These are phyloP conservation scores for Lanmaoa rubissima DNA, from an alignment of 768 basidiomycete genomes.

Conservation along the genomic window DNA sequence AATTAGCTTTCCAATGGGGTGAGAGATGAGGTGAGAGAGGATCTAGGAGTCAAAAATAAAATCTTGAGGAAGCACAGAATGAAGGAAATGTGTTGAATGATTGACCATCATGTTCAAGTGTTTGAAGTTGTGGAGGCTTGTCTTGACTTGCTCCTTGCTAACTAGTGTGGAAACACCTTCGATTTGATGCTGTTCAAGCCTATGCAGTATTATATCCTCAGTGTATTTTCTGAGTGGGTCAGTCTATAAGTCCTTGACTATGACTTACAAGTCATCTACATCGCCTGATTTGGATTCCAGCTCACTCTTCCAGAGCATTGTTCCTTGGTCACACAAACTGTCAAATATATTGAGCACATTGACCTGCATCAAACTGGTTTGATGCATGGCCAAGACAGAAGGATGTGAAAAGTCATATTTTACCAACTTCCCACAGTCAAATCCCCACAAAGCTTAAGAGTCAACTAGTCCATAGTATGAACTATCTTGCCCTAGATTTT, in stretches of 20 bases:
- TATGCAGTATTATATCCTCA: neutral
- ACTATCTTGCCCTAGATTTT: too few relatives aligned
- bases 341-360: neutral
- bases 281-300: neutral
- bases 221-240: neutral
- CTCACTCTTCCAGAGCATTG: neutral
- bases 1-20: neutral
- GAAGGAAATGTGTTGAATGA: neutral
- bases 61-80: neutral
- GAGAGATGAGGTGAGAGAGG: neutral
- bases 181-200: neutral
- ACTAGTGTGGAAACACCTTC: neutral
- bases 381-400: too few relatives aligned
- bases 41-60: neutral
- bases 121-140: neutral
- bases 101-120: neutral
- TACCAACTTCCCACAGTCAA: too few relatives aligned
- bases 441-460: too few relatives aligned
- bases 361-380: too few relatives aligned
- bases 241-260: neutral
- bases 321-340: neutral
- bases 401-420: too few relatives aligned
- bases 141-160: neutral
- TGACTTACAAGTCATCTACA: neutral
- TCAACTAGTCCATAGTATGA: too few relatives aligned